phyloP scores from a whole-genome alignment of 2,329 filamentous ascomycete genomes.

The Calonectria hawksworthii region DNA sequence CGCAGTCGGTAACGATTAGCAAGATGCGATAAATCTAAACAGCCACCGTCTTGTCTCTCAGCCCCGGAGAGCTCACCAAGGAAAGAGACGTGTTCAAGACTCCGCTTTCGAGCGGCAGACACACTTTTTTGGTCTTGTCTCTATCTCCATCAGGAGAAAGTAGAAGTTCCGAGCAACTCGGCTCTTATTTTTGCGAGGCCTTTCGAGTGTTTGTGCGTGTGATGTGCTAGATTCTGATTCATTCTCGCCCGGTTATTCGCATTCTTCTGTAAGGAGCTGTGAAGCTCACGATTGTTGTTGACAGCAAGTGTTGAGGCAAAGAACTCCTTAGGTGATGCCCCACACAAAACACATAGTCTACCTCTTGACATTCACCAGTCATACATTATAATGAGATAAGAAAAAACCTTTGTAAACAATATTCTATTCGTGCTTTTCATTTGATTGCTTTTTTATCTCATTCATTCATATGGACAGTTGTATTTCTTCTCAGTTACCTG shows the following conservation, averaged over 20 bases:
- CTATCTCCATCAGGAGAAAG: neutral
- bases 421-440: neutral
- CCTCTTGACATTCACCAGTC: neutral
- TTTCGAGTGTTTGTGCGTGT: neutral
- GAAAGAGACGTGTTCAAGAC: neutral
- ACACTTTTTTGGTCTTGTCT: neutral
- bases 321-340: neutral
- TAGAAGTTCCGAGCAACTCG: neutral
- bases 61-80: neutral
- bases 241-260: neutral
- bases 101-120: neutral
- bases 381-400: neutral
- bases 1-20: conserved; percentile 6
- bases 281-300: conserved; percentile 3
- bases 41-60: neutral
- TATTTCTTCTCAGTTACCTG: conserved; percentile 43
- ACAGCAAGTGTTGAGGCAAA: conserved; percentile 5
- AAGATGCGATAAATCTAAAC: conserved; percentile 6
- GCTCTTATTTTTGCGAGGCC: neutral
- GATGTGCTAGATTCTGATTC: neutral
- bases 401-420: neutral
- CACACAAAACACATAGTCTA: neutral
- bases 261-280: neutral
- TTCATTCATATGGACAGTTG: neutral
- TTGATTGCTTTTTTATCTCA: too few species aligned